A percentile compares a stretch with the other conserved stretches of the same genome.
Conservation (phyloP, 1,284 basidiomycete genomes). For the Papiliotrema nemorosa region DNA sequence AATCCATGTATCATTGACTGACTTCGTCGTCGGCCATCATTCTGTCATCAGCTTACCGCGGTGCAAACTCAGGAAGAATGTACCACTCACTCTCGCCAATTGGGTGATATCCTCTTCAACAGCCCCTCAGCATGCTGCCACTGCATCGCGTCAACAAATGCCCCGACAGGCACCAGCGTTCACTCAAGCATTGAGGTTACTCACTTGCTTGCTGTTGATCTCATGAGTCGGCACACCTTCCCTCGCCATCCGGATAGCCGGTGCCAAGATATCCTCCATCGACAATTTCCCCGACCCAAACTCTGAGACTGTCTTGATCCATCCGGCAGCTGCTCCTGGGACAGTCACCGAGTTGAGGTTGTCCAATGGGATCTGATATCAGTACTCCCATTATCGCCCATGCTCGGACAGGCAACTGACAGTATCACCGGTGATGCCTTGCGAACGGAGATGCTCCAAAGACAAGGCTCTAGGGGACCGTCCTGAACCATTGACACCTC, state of each 20-base stretch:
- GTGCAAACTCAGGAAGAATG: background rate
- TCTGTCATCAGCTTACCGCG: slow-evolving; percentile 16
- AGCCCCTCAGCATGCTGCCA: slow-evolving; percentile 73
- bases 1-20: slow-evolving; percentile 1
- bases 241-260: slow-evolving; percentile 78
- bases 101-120: slow-evolving; percentile 76
- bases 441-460: slow-evolving; percentile 66
- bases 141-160: slow-evolving; percentile 43
- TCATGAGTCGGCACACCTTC: slow-evolving; percentile 67
- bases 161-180: background rate
- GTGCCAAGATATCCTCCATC: slow-evolving; percentile 76
- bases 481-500: slow-evolving; percentile 59
- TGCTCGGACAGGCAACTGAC: too few relatives aligned
- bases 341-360: slow-evolving; percentile 88
- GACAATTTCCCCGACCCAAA: slow-evolving; percentile 80
- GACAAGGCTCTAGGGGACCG: slow-evolving; percentile 74
- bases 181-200: slow-evolving; percentile 9
- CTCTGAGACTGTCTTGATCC: slow-evolving; percentile 80
- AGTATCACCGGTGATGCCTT: slow-evolving; percentile 63
- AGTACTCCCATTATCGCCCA: background rate
- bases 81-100: slow-evolving; percentile 56
- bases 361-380: slow-evolving; percentile 60
- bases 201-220: slow-evolving; percentile 56
- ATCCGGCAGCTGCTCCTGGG: slow-evolving; percentile 87
- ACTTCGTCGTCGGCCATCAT: slow-evolving; percentile 47